These are phyloP conservation scores for Yamadazyma scolyti DNA, from an alignment of 805 yeast species.

Conservation along the genomic window DNA sequence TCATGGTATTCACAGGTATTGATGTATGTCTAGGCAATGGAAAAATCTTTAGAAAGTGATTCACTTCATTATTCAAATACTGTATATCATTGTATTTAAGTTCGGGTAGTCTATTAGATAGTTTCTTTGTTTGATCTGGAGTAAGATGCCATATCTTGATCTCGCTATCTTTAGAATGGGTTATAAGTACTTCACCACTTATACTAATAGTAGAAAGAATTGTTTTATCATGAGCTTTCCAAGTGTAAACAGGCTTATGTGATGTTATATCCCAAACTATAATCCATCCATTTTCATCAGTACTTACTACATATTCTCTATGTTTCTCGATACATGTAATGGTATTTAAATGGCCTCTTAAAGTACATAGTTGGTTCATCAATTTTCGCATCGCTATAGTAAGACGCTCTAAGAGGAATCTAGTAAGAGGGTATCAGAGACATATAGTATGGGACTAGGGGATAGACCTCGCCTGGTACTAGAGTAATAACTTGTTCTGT, in stretches of 20 bases:
- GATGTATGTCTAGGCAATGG: conserved; percentile 22
- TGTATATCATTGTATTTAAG: conserved; percentile 11
- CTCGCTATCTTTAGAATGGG: conserved; percentile 68
- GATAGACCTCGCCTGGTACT: too few relatives aligned
- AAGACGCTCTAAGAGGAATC: too few relatives aligned
- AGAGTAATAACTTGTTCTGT: too few relatives aligned
- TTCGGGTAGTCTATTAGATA: conserved; percentile 8
- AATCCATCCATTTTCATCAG: conserved; percentile 61
- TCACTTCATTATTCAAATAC: conserved; percentile 9
- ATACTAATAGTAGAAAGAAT: conserved; percentile 43
- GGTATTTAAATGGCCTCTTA: conserved; percentile 12
- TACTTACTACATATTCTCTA: conserved; percentile 35
- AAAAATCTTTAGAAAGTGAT: conserved; percentile 21
- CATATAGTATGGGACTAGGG: too few relatives aligned
- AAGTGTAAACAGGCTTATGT: conserved; percentile 51
- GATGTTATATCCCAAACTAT: conserved; percentile 62
- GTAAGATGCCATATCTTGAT: conserved; percentile 43
- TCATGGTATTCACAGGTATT: conserved; percentile 70
- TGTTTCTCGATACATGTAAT: conserved; percentile 6
- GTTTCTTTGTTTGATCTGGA: background rate
- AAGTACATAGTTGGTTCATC: conserved; percentile 12
- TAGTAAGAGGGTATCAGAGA: too few relatives aligned
- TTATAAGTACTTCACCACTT: conserved; percentile 31
- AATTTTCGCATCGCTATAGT: too few relatives aligned
- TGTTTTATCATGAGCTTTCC: conserved; percentile 57